Conservation (phyloP, 768 basidiomycete species). For the Phanerodontia chrysosporium region DNA sequence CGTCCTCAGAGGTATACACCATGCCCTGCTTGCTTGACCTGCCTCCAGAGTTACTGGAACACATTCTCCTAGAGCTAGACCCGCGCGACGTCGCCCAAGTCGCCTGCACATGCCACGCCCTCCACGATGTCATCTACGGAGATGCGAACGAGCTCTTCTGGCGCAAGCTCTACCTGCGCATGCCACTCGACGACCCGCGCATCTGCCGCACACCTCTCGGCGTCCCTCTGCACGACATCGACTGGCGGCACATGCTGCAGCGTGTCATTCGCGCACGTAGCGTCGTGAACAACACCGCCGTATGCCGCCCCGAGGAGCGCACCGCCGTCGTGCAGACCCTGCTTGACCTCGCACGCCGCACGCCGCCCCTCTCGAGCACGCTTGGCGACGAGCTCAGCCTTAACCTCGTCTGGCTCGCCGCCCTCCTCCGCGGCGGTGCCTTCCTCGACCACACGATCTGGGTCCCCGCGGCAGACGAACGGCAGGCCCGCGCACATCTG, state of each 20-base stretch:
- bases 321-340: conserved; percentile 42
- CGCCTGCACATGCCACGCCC: conserved; percentile 45
- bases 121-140: conserved; percentile 43
- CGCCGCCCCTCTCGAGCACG: conserved; percentile 25
- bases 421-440: conserved; percentile 35
- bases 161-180: conserved; percentile 60
- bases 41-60: conserved; percentile 57
- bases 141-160: conserved; percentile 48
- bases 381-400: conserved; percentile 33
- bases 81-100: conserved; percentile 54
- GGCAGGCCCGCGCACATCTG: conserved; percentile 45
- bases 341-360: conserved; percentile 41
- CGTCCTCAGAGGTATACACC: not conserved
- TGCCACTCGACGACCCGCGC: conserved; percentile 63
- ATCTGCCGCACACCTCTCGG: conserved; percentile 37
- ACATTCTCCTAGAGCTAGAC: conserved; percentile 51
- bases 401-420: conserved; percentile 51
- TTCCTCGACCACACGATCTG: conserved; percentile 39
- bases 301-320: conserved; percentile 42
- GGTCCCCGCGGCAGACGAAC: conserved; percentile 31
- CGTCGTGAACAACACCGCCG: conserved; percentile 32
- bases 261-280: conserved; percentile 50
- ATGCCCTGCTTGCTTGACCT: conserved; percentile 26
- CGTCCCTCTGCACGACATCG: conserved; percentile 15
- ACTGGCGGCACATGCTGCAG: conserved; percentile 54